These are phyloP conservation scores for Aspergillus felis DNA, from an alignment of 2,329 filamentous ascomycete species.

Conservation along the genomic window DNA sequence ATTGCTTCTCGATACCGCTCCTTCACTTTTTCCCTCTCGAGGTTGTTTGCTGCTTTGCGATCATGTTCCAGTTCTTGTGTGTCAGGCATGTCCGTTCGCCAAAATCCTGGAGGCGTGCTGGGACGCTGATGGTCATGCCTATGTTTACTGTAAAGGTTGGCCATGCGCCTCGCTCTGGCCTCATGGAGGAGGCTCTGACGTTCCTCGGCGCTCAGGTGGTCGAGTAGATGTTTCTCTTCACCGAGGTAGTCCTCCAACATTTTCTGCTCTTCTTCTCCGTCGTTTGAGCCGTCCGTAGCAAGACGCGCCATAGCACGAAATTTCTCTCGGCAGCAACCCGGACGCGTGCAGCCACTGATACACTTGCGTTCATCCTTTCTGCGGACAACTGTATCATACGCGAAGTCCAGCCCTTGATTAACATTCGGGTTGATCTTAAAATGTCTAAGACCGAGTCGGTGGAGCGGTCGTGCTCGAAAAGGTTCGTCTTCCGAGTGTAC, in stretches of 20 bases:
- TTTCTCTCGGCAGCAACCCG: slow-evolving; percentile 70
- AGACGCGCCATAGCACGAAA: slow-evolving; percentile 63
- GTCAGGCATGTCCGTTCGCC: slow-evolving; percentile 81
- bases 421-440: slow-evolving; percentile 76
- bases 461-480: slow-evolving; percentile 56
- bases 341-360: slow-evolving; percentile 69
- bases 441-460: slow-evolving; percentile 61
- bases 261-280: slow-evolving; percentile 14
- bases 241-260: slow-evolving; percentile 54
- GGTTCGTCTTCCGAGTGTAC: slow-evolving; percentile 34
- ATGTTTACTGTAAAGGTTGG: slow-evolving; percentile 74
- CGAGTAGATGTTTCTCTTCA: slow-evolving; percentile 31
- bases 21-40: slow-evolving; percentile 62
- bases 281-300: slow-evolving; percentile 14
- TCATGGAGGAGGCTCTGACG: slow-evolving; percentile 66
- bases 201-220: slow-evolving; percentile 56
- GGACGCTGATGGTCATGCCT: slow-evolving; percentile 68
- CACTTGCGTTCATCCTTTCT: slow-evolving; percentile 65
- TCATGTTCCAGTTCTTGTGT: slow-evolving; percentile 75
- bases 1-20: slow-evolving; percentile 79
- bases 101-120: slow-evolving; percentile 79
- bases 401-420: slow-evolving; percentile 68
- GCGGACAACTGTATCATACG: slow-evolving; percentile 71
- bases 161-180: slow-evolving; percentile 68
- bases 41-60: slow-evolving; percentile 59